Base-by-base conservation (phyloP, 1,139 yeast species). In the Blastobotrys serpentis region DNA sequence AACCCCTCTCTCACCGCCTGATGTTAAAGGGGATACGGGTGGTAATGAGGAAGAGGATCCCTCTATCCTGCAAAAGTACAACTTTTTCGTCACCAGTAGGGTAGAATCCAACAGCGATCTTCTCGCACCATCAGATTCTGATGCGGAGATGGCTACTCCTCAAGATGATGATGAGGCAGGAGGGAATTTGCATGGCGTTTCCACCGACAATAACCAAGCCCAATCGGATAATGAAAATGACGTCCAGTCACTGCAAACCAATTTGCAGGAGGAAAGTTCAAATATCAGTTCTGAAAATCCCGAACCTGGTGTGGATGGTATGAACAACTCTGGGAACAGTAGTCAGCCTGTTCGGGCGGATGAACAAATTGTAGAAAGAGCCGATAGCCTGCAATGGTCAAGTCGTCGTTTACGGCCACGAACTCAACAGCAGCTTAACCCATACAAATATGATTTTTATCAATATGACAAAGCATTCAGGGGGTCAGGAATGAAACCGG, bases 401-500 rank as follows among this genome's bases (percentile, higher is more conserved):
- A 8, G 19, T 26, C 21, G 21, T 4, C 21, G 45, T 3, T 14
- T 42, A 13, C 39, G 45, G 3, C 45, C 45, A 5, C 26, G 45
- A 11, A 32, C 36, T 4, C 45, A 42, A 25, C 30, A 32, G n/a
- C 45, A 42, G 16, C n/a, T 42, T 23, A 42, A 32, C 16, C 45
- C 45, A n/a, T 42, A 42, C 25, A 42, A 42, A 21, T 42, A 42
- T 13, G 45, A 42, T 22, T 22, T 14, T 10, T 42, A 42, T 16
- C 26, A 30, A 11, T 42, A 25, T 25, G 37, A 42, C 30, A 16
- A 17, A 10, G 39, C 36, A 13, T 26, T 42, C 21, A 34, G 45
- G 4, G 32, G 34, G 4, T 42, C 45, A 5, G 45, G 45, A 5
- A 30, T 42, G 29, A 32, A 34, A 11, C 45, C 45, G 2, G 38